phyloP scores from a whole-genome alignment of 306 rosid species.

The Inga oerstediana region DNA sequence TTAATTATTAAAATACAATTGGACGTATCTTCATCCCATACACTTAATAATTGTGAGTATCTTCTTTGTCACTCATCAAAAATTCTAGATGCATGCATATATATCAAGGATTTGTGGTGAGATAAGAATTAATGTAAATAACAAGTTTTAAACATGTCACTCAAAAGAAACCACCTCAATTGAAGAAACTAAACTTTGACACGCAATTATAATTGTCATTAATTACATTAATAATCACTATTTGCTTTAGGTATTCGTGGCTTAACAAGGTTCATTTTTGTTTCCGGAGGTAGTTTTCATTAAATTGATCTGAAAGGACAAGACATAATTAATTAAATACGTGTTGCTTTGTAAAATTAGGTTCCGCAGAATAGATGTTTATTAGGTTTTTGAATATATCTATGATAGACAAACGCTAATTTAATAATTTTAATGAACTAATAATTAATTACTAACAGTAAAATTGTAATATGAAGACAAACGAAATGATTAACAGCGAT shows the following conservation, averaged over 20 bases:
- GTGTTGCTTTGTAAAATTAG: neutral
- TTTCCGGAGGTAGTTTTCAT: constrained; percentile 22
- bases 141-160: neutral
- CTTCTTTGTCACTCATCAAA: constrained; percentile 20
- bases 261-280: constrained; percentile 3
- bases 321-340: neutral
- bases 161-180: neutral
- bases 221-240: constrained; percentile 14
- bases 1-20: neutral
- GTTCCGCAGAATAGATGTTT: neutral
- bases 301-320: constrained; percentile 13
- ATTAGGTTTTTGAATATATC: neutral
- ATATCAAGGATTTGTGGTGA: neutral
- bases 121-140: constrained; percentile 5
- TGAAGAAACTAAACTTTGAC: constrained; percentile 22
- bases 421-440: neutral
- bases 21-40: neutral
- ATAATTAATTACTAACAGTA: neutral
- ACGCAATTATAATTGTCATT: constrained; percentile 29
- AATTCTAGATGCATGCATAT: neutral
- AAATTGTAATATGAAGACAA: neutral
- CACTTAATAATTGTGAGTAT: constrained; percentile 24
- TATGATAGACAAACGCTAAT: neutral
- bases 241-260: constrained; percentile 17
- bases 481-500: neutral